Percentiles rank a stretch among this genome's conserved stretches.
phyloP scores from a whole-genome alignment of 2,329 filamentous ascomycete genomes.

The Ascochyta fabae region DNA sequence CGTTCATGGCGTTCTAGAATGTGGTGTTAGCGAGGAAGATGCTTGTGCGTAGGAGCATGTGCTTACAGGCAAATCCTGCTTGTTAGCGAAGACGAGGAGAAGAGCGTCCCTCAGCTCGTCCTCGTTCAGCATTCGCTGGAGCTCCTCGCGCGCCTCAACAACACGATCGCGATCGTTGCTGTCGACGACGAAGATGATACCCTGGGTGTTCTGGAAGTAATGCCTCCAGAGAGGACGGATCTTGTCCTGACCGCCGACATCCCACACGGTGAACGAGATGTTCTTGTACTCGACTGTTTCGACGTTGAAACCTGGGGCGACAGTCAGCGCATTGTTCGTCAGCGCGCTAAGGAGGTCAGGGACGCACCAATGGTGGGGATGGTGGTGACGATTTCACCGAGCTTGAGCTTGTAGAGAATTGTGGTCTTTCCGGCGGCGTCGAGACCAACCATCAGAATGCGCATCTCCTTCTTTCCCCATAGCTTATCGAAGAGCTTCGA shows the following conservation, averaged over 20 bases:
- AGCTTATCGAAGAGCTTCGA: slow-evolving; percentile 98
- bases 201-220: slow-evolving; percentile 96
- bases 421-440: slow-evolving; percentile 98
- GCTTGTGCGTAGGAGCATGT: neutral
- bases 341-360: slow-evolving; percentile 12
- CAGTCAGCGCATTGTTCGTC: slow-evolving; percentile 33
- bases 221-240: slow-evolving; percentile 96
- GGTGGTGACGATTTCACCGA: slow-evolving; percentile 96
- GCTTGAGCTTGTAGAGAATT: slow-evolving; percentile 98
- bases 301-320: slow-evolving; percentile 80
- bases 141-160: slow-evolving; percentile 89
- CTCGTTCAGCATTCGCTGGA: slow-evolving; percentile 97
- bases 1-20: slow-evolving; percentile 95
- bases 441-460: slow-evolving; percentile 95
- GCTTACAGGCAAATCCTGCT: slow-evolving; percentile 89
- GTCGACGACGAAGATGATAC: slow-evolving; percentile 98
- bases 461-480: slow-evolving; percentile 99
- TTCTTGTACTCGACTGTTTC: slow-evolving; percentile 99
- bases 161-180: slow-evolving; percentile 90
- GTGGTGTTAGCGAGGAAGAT: slow-evolving; percentile 6
- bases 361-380: slow-evolving; percentile 85
- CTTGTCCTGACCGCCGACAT: slow-evolving; percentile 98
- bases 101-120: slow-evolving; percentile 97
- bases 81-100: slow-evolving; percentile 96
- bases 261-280: slow-evolving; percentile 99